Base-by-base conservation (phyloP, 75 land plant species). In the Selaginella moellendorffii region DNA sequence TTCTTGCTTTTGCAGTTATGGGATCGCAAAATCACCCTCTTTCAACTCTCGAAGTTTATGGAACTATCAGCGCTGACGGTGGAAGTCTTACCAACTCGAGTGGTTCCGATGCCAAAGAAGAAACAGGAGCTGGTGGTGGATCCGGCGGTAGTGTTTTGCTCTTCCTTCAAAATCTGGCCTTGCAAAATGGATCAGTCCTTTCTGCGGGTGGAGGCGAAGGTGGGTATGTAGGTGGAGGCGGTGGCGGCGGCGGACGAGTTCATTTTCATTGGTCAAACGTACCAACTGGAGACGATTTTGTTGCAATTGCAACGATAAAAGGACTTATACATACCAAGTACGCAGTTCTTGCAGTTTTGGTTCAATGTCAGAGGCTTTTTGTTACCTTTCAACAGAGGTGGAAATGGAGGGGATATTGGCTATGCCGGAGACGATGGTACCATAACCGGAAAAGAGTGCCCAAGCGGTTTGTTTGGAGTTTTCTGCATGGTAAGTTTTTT, bases 261-360 rank as follows among this genome's bases (percentile, higher is more conserved):
- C 97, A 92, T 30, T 88, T 92, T 71, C 87, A 92, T 29, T 92
- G 97, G 97, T 71, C 97, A 27, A 81, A 92, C 65, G 85, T 92
- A 65, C 73, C 96, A 51, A 81, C 83, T 25, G 97, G 97, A 10
- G 96, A 88, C 68, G 96, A 81, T 10, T 93, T 83, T 71, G 54
- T 76, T 68, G 87, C 96, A 10, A 65, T 93, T 42, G 96, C 98
- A 28, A 76, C 25, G 64, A 80, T 88, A 17, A 74, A 80, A 53
- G 98, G 98, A 17, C 65, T 31, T 36, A 74, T 85, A 36, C 31
- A 60, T 28, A 14, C 46, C 5, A 36, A 36, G 46, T 36, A 36
- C 14, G 46, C 14, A 14, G 46, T 36, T 5, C 46, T 14, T 36
- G 46, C 14, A n/a, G n/a, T n/a, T n/a, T n/a, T n/a, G n/a, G n/a